phyloP scores from a whole-genome alignment of 73 alveolate species.

The Loxodes magnus region DNA sequence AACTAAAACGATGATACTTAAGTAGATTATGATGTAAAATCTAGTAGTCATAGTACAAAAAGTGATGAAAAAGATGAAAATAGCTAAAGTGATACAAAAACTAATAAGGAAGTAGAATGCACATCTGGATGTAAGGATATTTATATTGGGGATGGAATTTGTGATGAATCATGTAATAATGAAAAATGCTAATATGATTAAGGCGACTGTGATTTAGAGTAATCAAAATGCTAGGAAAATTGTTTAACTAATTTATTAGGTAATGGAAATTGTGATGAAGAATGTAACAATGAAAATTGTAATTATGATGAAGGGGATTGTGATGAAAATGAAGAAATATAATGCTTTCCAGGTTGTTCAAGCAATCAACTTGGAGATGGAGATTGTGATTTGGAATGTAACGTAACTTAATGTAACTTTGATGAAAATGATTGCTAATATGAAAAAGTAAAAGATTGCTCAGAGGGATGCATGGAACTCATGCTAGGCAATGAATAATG shows the following conservation, averaged over 20 bases:
- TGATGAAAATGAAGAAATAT: too few species aligned
- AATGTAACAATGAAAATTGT: slow-evolving; percentile 2
- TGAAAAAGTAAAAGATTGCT: neutral
- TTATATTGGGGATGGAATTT: neutral
- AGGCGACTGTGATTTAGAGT: neutral
- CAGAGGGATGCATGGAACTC: neutral
- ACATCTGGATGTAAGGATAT: too few species aligned
- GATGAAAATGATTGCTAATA: slow-evolving; percentile 9
- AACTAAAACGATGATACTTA: too few species aligned
- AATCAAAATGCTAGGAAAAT: too few species aligned
- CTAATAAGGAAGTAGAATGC: too few species aligned
- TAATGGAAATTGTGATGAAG: neutral
- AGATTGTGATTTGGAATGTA: neutral
- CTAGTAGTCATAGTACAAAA: too few species aligned
- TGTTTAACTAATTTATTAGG: too few species aligned
- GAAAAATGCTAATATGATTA: neutral
- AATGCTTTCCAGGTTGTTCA: neutral
- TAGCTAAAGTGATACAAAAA: too few species aligned
- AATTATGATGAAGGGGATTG: neutral
- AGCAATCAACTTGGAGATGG: slow-evolving; percentile 2
- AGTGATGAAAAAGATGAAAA: too few species aligned
- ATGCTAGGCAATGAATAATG: neutral
- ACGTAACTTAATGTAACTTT: neutral
- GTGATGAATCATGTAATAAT: neutral
- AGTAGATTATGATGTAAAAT: too few species aligned